Evolutionary conservation across 2,329 filamentous ascomycete species (phyloP).

Genomic region (Fusarium acutatum): DNA sequence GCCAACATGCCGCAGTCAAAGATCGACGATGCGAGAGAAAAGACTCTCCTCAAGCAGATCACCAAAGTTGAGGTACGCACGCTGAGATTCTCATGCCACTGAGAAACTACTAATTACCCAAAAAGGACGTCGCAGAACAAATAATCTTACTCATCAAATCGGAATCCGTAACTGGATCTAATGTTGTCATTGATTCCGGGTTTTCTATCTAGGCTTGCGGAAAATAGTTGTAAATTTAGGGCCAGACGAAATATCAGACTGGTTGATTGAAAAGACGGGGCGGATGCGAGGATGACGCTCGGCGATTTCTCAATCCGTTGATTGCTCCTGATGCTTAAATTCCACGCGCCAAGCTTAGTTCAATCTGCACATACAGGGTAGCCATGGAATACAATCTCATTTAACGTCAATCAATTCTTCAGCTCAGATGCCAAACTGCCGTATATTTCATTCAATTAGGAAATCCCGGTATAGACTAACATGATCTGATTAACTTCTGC

Average conservation of each 20-base stretch:
- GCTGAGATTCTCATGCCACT: accelerated
- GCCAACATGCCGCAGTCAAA: neutral
- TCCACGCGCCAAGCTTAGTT: neutral
- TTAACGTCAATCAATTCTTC: neutral
- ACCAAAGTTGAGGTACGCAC: neutral
- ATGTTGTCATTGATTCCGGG: neutral
- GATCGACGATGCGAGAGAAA: neutral
- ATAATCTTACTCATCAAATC: neutral
- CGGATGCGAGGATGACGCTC: too few species aligned
- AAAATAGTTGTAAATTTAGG: accelerated
- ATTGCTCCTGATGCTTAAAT: neutral
- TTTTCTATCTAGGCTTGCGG: neutral
- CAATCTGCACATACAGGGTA: neutral
- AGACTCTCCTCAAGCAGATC: neutral
- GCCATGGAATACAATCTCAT: neutral
- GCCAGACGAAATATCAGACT: too few species aligned
- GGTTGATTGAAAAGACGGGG: neutral
- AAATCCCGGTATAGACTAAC: accelerated
- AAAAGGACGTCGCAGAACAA: conserved; percentile 5
- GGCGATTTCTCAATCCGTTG: neutral
- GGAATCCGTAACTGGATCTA: neutral
- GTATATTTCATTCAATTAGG: neutral
- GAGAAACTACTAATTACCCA: neutral
- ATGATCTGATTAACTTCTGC: accelerated
- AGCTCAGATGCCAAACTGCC: neutral